Evolutionary conservation across 2,329 filamentous ascomycete species (phyloP).

Genomic region (Verticillium klebahnii): DNA sequence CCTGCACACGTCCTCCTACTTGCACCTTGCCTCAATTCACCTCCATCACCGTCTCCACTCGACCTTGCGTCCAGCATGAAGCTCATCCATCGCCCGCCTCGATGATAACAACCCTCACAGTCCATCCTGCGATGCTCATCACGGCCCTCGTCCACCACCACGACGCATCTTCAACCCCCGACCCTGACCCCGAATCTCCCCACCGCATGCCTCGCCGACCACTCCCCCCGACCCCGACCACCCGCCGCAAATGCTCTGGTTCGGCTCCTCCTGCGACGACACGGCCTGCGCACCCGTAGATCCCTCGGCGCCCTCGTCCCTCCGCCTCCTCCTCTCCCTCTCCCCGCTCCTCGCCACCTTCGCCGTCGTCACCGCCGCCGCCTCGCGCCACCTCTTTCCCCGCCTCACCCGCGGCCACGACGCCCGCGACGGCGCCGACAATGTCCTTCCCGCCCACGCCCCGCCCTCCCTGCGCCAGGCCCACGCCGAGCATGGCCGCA

Average conservation of each 20-base stretch:
- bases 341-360: slow-evolving; percentile 71
- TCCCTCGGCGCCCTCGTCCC: slow-evolving; percentile 29
- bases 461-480: slow-evolving; percentile 53
- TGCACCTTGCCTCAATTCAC: background rate
- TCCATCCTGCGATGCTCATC: background rate
- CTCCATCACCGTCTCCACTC: background rate
- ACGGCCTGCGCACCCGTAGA: slow-evolving; percentile 49
- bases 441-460: slow-evolving; percentile 59
- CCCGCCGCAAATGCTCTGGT: slow-evolving; percentile 12
- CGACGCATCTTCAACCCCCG: background rate
- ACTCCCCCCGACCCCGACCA: background rate
- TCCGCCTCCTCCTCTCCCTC: slow-evolving; percentile 53
- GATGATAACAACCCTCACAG: background rate
- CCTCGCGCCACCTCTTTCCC: slow-evolving; percentile 67
- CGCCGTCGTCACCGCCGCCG: slow-evolving; percentile 54
- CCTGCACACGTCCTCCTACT: background rate
- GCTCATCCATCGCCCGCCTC: background rate
- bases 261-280: slow-evolving; percentile 46
- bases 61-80: background rate
- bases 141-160: background rate
- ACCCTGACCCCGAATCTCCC: background rate
- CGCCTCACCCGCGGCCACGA: slow-evolving; percentile 56
- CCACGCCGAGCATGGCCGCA: slow-evolving; percentile 53
- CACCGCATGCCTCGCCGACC: slow-evolving; percentile 8
- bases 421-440: slow-evolving; percentile 51